Conservation (phyloP, 2,329 filamentous ascomycete genomes). For the Fusarium agapanthi region DNA sequence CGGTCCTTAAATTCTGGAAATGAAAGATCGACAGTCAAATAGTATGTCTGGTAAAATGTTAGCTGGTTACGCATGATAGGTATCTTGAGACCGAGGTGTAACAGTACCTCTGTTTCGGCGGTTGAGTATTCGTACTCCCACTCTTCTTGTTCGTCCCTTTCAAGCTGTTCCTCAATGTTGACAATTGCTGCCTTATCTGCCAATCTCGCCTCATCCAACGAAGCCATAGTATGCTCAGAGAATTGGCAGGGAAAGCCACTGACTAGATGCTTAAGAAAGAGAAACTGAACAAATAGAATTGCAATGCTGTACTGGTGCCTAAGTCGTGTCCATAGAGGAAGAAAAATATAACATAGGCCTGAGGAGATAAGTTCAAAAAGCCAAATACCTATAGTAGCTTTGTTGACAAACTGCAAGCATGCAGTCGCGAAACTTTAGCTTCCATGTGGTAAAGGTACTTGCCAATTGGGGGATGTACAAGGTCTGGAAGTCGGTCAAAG, state of each 20-base stretch:
- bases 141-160: slow-evolving; percentile 61
- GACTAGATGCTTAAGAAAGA: background rate
- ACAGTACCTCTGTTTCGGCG: slow-evolving; percentile 66
- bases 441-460: slow-evolving; percentile 15
- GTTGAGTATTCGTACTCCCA: slow-evolving; percentile 75
- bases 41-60: slow-evolving; percentile 60
- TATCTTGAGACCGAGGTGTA: background rate
- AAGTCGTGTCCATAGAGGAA: background rate
- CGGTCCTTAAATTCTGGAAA: slow-evolving; percentile 64
- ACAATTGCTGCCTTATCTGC: slow-evolving; percentile 42
- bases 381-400: background rate
- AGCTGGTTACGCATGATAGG: background rate
- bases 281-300: background rate
- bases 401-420: slow-evolving; percentile 1
- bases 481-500: slow-evolving; percentile 39
- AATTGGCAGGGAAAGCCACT: background rate
- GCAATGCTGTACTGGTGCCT: background rate
- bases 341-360: background rate
- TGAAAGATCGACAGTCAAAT: slow-evolving; percentile 70
- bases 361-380: background rate
- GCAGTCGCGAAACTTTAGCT: slow-evolving; percentile 8
- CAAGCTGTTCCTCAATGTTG: slow-evolving; percentile 42
- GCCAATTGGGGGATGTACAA: slow-evolving; percentile 14
- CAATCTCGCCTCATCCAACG: slow-evolving; percentile 23
- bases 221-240: slow-evolving; percentile 15